A percentile compares a stretch with the other conserved stretches of the same genome.
Evolutionary conservation across 805 yeast genomes (phyloP).

Genomic region (Saccharomycopsis javanensis): DNA sequence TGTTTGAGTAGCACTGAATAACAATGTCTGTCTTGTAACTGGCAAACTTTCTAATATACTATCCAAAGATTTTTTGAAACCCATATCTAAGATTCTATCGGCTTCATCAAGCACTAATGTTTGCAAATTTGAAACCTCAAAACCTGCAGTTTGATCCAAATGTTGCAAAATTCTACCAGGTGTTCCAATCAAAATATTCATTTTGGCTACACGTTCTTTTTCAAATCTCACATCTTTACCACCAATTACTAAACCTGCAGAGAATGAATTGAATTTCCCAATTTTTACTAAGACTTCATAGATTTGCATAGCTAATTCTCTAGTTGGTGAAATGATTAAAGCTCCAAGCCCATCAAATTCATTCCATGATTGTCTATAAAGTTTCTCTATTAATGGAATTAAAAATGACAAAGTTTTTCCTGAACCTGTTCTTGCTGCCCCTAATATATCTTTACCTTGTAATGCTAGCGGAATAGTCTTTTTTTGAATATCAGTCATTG

Average conservation of each 20-base stretch:
- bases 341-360: constrained; percentile 87
- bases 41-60: constrained; percentile 72
- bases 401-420: constrained; percentile 86
- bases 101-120: constrained; percentile 84
- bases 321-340: constrained; percentile 78
- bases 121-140: constrained; percentile 67
- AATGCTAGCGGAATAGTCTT: constrained; percentile 67
- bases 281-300: constrained; percentile 79
- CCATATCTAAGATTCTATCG: constrained; percentile 89
- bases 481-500: constrained; percentile 79
- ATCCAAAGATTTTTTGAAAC: constrained; percentile 75
- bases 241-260: constrained; percentile 89
- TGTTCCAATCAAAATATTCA: constrained; percentile 81
- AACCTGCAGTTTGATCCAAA: constrained; percentile 78
- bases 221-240: constrained; percentile 84
- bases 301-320: constrained; percentile 85
- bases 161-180: constrained; percentile 90
- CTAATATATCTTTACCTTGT: constrained; percentile 71
- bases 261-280: constrained; percentile 63
- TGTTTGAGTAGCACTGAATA: constrained; percentile 86
- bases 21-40: constrained; percentile 67
- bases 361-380: constrained; percentile 63
- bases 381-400: constrained; percentile 66
- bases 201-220: constrained; percentile 64
- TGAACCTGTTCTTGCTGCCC: constrained; percentile 77